Conservation (phyloP, 148 eudicot genomes). For the Selenicereus undatus region DNA sequence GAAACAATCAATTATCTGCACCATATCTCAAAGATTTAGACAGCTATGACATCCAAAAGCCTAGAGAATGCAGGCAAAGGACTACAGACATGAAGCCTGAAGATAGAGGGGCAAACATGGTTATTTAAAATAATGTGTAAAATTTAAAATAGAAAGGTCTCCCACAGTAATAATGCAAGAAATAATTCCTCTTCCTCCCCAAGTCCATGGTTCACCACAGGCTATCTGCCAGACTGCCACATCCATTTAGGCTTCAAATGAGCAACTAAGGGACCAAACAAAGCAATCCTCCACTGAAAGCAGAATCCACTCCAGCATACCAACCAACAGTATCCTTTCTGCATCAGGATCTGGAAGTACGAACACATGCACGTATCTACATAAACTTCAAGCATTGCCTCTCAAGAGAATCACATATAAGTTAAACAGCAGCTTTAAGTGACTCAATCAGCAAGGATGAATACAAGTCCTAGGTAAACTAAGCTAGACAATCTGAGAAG, state of each 20-base stretch:
- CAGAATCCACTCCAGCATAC: neutral
- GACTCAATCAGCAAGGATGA: neutral
- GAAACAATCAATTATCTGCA: neutral
- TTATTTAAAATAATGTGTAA: too few relatives aligned
- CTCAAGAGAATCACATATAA: neutral
- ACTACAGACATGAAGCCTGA: neutral
- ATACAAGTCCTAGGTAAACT: neutral
- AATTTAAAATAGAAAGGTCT: too few relatives aligned
- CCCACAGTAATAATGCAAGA: neutral
- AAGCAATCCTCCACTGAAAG: neutral
- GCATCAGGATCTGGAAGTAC: neutral
- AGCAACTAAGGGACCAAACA: neutral
- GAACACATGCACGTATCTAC: neutral
- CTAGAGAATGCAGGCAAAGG: neutral
- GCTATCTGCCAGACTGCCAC: neutral
- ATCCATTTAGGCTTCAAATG: neutral
- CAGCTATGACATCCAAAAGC: neutral
- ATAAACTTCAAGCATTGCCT: neutral
- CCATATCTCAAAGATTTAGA: neutral
- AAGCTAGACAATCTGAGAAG: neutral
- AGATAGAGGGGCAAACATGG: neutral
- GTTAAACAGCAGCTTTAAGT: neutral
- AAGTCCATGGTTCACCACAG: neutral
- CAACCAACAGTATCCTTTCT: neutral
- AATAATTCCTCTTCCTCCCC: neutral